Base-by-base conservation (phyloP, 2,329 filamentous ascomycete genomes). In the Aspergillus proliferans region DNA sequence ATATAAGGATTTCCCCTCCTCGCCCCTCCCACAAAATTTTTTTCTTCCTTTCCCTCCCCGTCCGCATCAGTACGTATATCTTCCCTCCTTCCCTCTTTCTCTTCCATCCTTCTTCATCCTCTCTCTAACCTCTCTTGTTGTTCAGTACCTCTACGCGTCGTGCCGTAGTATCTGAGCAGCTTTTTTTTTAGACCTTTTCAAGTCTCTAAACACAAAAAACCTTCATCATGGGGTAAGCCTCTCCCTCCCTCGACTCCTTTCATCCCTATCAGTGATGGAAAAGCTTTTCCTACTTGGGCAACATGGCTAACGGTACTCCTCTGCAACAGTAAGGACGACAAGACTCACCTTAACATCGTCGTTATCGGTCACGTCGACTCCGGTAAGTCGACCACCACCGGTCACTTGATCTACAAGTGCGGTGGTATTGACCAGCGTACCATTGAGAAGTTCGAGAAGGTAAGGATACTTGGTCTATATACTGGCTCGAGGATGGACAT, bases 401-500 rank as follows among this genome's bases (percentile, higher is more conserved):
- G 88, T 89, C 85, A 92, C 83, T 86, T 98, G 85, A 97, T 98
- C 88, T 97, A 97, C 90, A 92, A 98, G 87, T 97, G 93, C 84
- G 93, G 93, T 87, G 93, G 93, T 89, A 98, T 97, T 74, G 93
- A 98, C 88, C 90, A 92, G 85, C 92, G 93, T 90, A 97, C 92
- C 78, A 98, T 98, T 76, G 93, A 98, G 87, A 98, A 98, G 88
- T 98, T 98, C 86, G 93, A 98, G 91, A 98, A 98, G 89, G 90
- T 94, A 22, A 40, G 19, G 6, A 36, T 18, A 15, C 26, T 5
- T 30, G 26, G 26, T 18, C 34, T 8, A 15, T 1, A 19, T 18
- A 14, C 19, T 22, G 39, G 36, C 41, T 46, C 43, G 42, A 45
- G 50, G 18, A 18, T 45, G 44, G 19, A 36, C n/a, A 7, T 18